These are phyloP conservation scores for Aspergillus calidoustus DNA, from an alignment of 2,329 filamentous ascomycete species.

Conservation along the genomic window DNA sequence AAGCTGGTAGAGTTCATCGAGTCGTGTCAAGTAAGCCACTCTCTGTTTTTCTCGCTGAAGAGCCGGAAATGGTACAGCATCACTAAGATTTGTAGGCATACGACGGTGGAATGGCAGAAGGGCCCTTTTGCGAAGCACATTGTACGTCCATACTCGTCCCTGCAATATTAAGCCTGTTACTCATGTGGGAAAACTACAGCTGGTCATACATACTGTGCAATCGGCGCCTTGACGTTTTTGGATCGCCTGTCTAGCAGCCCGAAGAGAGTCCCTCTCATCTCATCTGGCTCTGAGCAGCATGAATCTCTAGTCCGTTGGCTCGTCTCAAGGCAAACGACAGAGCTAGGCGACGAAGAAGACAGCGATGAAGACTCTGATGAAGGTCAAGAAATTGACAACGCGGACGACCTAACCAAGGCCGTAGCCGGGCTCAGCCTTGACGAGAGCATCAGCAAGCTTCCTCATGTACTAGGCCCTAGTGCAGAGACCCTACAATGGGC, in stretches of 20 bases:
- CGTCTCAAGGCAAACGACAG: slow-evolving; percentile 66
- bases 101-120: slow-evolving; percentile 82
- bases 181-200: slow-evolving; percentile 54
- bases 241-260: slow-evolving; percentile 58
- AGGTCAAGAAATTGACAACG: slow-evolving; percentile 11
- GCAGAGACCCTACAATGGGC: slow-evolving; percentile 55
- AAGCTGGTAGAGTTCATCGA: slow-evolving; percentile 72
- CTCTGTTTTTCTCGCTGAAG: neutral
- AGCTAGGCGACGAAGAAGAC: slow-evolving; percentile 54
- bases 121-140: slow-evolving; percentile 79
- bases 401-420: neutral
- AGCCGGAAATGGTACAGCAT: slow-evolving; percentile 6
- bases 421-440: slow-evolving; percentile 25
- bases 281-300: slow-evolving; percentile 35
- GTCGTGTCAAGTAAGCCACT: slow-evolving; percentile 58
- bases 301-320: slow-evolving; percentile 59
- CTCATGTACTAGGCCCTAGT: slow-evolving; percentile 28
- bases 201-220: slow-evolving; percentile 88
- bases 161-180: slow-evolving; percentile 10
- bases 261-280: slow-evolving; percentile 28
- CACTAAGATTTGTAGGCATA: slow-evolving; percentile 64
- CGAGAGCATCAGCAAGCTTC: slow-evolving; percentile 34
- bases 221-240: slow-evolving; percentile 78
- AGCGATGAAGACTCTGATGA: slow-evolving; percentile 39
- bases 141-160: slow-evolving; percentile 55